A percentile compares a stretch with the other conserved stretches of the same genome.
These are phyloP conservation scores for Ploettnerulaceae sp. DNA, from an alignment of 2,329 filamentous ascomycete genomes.

Conservation along the genomic window DNA sequence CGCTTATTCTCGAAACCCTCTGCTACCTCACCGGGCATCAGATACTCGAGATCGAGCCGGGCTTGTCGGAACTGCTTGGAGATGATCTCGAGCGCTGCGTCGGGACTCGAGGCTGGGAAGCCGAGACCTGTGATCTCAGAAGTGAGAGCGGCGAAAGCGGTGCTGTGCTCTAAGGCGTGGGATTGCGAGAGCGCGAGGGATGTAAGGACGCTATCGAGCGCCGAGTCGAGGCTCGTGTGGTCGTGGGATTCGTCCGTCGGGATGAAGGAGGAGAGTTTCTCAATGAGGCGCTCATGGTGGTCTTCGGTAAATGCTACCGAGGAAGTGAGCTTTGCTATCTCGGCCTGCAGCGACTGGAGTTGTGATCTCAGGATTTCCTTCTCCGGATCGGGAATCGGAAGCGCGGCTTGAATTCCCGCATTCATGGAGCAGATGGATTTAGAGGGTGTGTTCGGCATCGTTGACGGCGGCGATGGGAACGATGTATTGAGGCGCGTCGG, in stretches of 20 bases:
- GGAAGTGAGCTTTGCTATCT: slow-evolving; percentile 27
- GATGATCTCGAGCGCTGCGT: slow-evolving; percentile 40
- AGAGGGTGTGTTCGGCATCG: slow-evolving; percentile 30
- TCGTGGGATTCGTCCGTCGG: slow-evolving; percentile 25
- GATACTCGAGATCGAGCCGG: slow-evolving; percentile 57
- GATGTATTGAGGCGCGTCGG: slow-evolving; percentile 28
- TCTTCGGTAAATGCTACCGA: slow-evolving; percentile 28
- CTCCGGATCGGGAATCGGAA: slow-evolving; percentile 24
- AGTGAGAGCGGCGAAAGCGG: slow-evolving; percentile 46
- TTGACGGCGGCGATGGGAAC: slow-evolving; percentile 32
- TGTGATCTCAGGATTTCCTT: slow-evolving; percentile 25
- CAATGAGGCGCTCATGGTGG: slow-evolving; percentile 24
- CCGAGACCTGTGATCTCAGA: slow-evolving; percentile 45
- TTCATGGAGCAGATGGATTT: slow-evolving; percentile 16
- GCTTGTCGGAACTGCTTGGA: slow-evolving; percentile 49
- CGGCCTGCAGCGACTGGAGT: slow-evolving; percentile 24
- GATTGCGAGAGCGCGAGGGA: slow-evolving; percentile 32
- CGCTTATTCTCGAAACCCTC: slow-evolving; percentile 45
- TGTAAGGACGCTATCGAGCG: slow-evolving; percentile 32
- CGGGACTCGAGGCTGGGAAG: slow-evolving; percentile 46
- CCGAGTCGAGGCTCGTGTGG: slow-evolving; percentile 28
- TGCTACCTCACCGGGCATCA: slow-evolving; percentile 53
- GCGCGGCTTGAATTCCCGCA: slow-evolving; percentile 22
- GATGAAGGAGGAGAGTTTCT: slow-evolving; percentile 30
- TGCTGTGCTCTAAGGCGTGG: slow-evolving; percentile 33